A percentile compares a stretch with the other conserved stretches of the same genome.
These are phyloP conservation scores for Aspergillus caelatus DNA, from an alignment of 2,329 filamentous ascomycete genomes.

Conservation along the genomic window DNA sequence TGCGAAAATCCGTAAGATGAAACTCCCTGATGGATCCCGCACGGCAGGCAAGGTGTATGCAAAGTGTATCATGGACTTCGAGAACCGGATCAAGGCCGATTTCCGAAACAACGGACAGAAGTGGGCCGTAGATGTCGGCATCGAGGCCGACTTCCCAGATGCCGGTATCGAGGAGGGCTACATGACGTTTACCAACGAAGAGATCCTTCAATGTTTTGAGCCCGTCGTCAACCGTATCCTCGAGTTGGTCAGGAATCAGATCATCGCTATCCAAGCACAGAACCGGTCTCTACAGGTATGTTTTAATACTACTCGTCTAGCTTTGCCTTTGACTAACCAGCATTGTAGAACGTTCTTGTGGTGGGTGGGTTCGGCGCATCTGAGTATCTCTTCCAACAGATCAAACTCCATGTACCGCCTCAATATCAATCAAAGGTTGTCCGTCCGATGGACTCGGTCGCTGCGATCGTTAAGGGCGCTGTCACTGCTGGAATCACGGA, in stretches of 20 bases:
- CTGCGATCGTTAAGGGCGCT: conserved; percentile 96
- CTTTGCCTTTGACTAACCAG: conserved; percentile 20
- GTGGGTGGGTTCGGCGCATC: conserved; percentile 98
- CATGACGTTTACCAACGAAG: conserved; percentile 99
- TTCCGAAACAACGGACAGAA: conserved; percentile 99
- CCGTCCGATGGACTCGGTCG: conserved; percentile 97
- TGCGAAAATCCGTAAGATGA: conserved; percentile 99
- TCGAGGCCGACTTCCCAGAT: conserved; percentile 96
- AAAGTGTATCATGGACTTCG: conserved; percentile 99
- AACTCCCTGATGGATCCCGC: conserved; percentile 92
- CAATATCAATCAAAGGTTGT: conserved; percentile 99
- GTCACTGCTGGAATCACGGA: conserved; percentile 98
- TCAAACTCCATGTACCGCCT: conserved; percentile 96
- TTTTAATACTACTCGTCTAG: conserved; percentile 4
- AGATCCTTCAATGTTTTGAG: conserved; percentile 98
- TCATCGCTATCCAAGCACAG: conserved; percentile 97
- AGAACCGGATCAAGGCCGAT: conserved; percentile 99
- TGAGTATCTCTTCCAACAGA: conserved; percentile 98
- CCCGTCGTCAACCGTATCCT: conserved; percentile 96
- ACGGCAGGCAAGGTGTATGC: conserved; percentile 98
- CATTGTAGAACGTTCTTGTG: conserved; percentile 77
- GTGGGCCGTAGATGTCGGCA: conserved; percentile 98
- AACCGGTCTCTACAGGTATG: conserved; percentile 81
- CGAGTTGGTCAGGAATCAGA: conserved; percentile 95
- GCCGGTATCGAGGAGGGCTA: conserved; percentile 98